Conservation (phyloP, 2,329 filamentous ascomycete species). For the Fusarium falciforme region DNA sequence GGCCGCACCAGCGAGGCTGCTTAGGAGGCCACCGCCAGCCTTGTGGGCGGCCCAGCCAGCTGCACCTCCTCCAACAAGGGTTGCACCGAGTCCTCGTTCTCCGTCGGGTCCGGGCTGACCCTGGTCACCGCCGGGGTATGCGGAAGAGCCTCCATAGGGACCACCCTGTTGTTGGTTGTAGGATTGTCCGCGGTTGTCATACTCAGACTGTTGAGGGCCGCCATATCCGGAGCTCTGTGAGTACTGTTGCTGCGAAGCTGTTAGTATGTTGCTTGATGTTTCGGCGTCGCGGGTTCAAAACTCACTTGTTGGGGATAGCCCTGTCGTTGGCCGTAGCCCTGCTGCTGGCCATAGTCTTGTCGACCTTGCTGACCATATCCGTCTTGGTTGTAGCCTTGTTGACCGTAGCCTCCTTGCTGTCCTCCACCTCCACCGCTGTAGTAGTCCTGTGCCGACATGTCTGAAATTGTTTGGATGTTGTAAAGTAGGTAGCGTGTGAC, state of each 20-base stretch:
- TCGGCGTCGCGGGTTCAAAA: too few species aligned
- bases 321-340: conserved; percentile 18
- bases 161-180: conserved; percentile 34
- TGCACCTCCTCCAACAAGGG: conserved; percentile 59
- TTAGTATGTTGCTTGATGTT: not conserved
- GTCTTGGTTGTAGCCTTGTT: conserved; percentile 26
- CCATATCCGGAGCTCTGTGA: conserved; percentile 30
- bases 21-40: conserved; percentile 60
- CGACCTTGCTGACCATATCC: conserved; percentile 21
- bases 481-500: not conserved
- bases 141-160: conserved; percentile 25
- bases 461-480: not conserved
- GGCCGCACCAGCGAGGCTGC: conserved; percentile 60
- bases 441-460: conserved; percentile 43
- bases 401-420: conserved; percentile 19
- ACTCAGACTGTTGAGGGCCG: conserved; percentile 24
- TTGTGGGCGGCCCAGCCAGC: conserved; percentile 63
- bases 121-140: conserved; percentile 14
- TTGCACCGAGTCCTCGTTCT: conserved; percentile 64
- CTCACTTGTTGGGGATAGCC: conserved; percentile 33
- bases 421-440: conserved; percentile 31
- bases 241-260: conserved; percentile 21
- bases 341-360: conserved; percentile 22
- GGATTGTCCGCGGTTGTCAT: conserved; percentile 26
- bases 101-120: conserved; percentile 29